Evolutionary conservation across 805 yeast genomes (phyloP), one percentile per base, ranked within the genome.

Genomic region (Saccharomycopsis vini): DNA sequence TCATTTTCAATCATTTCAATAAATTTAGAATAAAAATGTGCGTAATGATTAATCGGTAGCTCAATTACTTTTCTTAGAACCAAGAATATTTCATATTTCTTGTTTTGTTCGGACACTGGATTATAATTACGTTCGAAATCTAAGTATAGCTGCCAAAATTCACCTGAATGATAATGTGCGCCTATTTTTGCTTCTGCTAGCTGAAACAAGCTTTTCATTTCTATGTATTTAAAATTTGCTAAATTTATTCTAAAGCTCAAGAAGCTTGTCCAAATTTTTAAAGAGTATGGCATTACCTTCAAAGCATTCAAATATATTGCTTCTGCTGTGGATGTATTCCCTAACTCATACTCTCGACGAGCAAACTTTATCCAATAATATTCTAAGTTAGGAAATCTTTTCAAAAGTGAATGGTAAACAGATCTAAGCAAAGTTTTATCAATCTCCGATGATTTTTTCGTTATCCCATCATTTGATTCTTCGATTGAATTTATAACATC

Each of bases 341-440:
- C 77, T 24, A 73, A 54, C 26, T 57, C 60, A 50, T 66, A 71
- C 50, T 69, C 71, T 66, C 69, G 61, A 3, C 58, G 53, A 0
- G 81, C 80, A 54, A 62, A 75, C 31, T 69, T 63, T n/a, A 73
- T 59, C 84, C 84, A 79, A 52, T 74, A 74, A 36, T 71, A 72
- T 49, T 70, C 75, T 24, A 71, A 57, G 4, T 61, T 55, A 0
- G 85, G 84, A 51, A 59, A 77, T 38, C 66, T 63, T 1, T 56
- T 56, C 13, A 78, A 60, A 12, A 77, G 54, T 32, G 68, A 63
- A 36, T 62, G 63, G 50, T 68, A 74, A 2, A 72, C 55, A 3
- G 59, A 47, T 36, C 70, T 53, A 29, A 76, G 54, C 7, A 64
- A 45, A 18, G 61, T 55, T 5, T 67, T 49, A 36, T 64, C 59